Evolutionary conservation across 805 yeast species (phyloP).

Genomic region (Pichia scutulata): DNA sequence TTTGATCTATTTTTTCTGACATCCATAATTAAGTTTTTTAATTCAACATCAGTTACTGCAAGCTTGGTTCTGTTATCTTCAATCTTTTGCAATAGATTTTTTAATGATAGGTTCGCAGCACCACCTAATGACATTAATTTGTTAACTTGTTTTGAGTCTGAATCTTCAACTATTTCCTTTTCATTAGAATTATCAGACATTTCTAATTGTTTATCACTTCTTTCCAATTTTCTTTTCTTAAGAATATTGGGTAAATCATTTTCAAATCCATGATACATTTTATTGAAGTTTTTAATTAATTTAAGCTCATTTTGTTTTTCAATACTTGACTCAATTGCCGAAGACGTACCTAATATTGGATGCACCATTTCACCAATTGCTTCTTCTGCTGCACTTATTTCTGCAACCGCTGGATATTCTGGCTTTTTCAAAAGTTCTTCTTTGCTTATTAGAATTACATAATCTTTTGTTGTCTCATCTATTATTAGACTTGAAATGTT

Average conservation of each 20-base stretch:
- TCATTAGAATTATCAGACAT: slow-evolving; percentile 21
- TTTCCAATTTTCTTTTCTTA: slow-evolving; percentile 70
- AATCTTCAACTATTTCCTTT: slow-evolving; percentile 10
- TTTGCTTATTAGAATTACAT: slow-evolving; percentile 10
- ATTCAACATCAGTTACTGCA: slow-evolving; percentile 69
- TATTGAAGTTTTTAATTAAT: slow-evolving; percentile 57
- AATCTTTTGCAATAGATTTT: slow-evolving; percentile 71
- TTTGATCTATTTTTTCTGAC: slow-evolving; percentile 92
- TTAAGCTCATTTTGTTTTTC: slow-evolving; percentile 30
- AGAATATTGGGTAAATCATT: slow-evolving; percentile 67
- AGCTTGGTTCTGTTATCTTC: slow-evolving; percentile 74
- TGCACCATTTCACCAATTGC: slow-evolving; percentile 29
- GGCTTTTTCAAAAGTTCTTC: slow-evolving; percentile 23
- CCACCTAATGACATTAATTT: slow-evolving; percentile 37
- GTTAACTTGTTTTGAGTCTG: slow-evolving; percentile 21
- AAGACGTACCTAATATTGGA: slow-evolving; percentile 29
- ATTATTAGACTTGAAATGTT: neutral
- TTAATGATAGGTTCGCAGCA: slow-evolving; percentile 69
- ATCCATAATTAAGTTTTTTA: slow-evolving; percentile 79
- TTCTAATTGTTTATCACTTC: slow-evolving; percentile 65
- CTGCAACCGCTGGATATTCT: slow-evolving; percentile 21
- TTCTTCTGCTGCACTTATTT: slow-evolving; percentile 23
- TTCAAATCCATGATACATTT: slow-evolving; percentile 69
- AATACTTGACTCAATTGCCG: slow-evolving; percentile 36
- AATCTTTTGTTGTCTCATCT: slow-evolving; percentile 1